phyloP scores from a whole-genome alignment of 257 asterid species.

The Eustoma russellianum region DNA sequence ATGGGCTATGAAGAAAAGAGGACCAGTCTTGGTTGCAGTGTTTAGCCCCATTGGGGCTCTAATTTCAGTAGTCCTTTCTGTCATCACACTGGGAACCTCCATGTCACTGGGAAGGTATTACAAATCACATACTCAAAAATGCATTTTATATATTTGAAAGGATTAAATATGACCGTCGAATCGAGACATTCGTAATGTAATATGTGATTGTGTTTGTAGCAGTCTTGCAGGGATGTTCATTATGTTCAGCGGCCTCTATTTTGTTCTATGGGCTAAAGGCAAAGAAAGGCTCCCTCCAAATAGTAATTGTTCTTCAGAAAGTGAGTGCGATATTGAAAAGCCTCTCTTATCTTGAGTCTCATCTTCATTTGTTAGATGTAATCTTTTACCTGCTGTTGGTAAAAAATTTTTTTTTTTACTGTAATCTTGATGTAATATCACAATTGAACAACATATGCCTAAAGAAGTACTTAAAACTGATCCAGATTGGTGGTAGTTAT shows the following conservation, averaged over 20 bases:
- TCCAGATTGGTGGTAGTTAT: not conserved
- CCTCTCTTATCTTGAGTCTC: constrained; percentile 51
- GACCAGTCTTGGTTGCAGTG: constrained; percentile 82
- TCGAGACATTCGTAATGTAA: not conserved
- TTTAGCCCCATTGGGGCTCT: constrained; percentile 82
- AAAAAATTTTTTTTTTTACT: not conserved
- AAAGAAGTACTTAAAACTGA: not conserved
- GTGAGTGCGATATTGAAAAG: constrained; percentile 56
- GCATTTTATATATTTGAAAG: not conserved
- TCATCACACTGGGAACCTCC: constrained; percentile 39
- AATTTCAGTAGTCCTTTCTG: constrained; percentile 52
- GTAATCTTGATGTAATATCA: not conserved
- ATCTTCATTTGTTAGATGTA: not conserved
- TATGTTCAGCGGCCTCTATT: constrained; percentile 78
- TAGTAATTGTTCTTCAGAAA: constrained; percentile 13
- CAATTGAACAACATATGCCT: too few species aligned
- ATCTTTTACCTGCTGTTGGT: not conserved
- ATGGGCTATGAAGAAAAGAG: constrained; percentile 94
- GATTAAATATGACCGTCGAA: not conserved
- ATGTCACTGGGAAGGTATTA: constrained; percentile 56
- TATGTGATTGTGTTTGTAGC: not conserved
- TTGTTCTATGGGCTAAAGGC: constrained; percentile 84
- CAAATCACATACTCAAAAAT: not conserved
- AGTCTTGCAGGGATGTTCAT: constrained; percentile 77
- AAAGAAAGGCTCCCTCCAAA: constrained; percentile 31